Base-by-base conservation (phyloP, 1,284 basidiomycete species). In the Apiotrichum akiyoshidainum region DNA sequence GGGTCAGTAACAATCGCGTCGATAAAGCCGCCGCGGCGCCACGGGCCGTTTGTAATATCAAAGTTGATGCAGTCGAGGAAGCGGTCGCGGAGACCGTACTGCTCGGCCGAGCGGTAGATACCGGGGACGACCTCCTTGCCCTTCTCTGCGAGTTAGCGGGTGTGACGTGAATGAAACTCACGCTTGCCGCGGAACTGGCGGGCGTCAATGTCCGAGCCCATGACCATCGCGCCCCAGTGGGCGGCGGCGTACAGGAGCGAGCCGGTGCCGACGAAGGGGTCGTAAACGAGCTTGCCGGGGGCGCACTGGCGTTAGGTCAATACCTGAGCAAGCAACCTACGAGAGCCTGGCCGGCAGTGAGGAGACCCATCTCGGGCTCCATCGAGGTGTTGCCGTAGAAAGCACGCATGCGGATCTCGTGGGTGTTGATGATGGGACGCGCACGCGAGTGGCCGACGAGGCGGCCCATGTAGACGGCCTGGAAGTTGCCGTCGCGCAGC, bases 341-440 rank as follows among this genome's bases (percentile, higher is more conserved):
- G 69, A 95, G 79, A 0, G 93, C 87, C 78, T 99, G 96, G 67
- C 93, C 94, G 9, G 94, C 93, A 92, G 98, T 96, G 40, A 98
- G 76, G 46, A 99, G 80, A 1, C 91, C 93, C 64, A 97, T 88
- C 72, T 97, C 92, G 1, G 93, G 86, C 69, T 98, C 94, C 96
- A 99, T 99, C 67, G 89, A 91, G 0, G 96, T 99, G 68, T 96
- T 99, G 11, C 96, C 95, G 72, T 87, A 98, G 73, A 92, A 96
- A 16, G 81, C 80, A 9, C 96, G 84, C 70, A 92, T 91, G 76
- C 97, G 98, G 56, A 99, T 87, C 65, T 93, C 86, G 63, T 91
- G 92, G 52, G 80, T 84, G 39, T 78, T 75, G 48, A 91, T 81
- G 34, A 94, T 79, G 1, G 81, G 71, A 13, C 92, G 84, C 0